Percentiles rank a stretch among this genome's conserved stretches.
Evolutionary conservation across 768 basidiomycete genomes (phyloP).

Genomic region (Leccinum subgranulosum): DNA sequence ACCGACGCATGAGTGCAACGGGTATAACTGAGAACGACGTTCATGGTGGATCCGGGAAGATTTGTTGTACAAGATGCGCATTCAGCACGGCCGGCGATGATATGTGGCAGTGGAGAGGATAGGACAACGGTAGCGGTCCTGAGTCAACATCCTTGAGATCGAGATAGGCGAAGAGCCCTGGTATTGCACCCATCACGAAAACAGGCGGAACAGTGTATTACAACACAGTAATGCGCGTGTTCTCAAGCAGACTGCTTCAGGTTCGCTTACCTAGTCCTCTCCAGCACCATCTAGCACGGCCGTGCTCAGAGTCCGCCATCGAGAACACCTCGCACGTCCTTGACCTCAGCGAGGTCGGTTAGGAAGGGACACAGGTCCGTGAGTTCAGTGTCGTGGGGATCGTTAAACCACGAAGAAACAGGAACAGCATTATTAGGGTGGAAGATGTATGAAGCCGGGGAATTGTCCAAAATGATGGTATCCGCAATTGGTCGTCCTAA

Average conservation of each 20-base stretch:
- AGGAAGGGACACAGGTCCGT: constrained; percentile 96
- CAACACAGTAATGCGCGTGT: constrained; percentile 25
- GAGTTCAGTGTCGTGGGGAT: constrained; percentile 96
- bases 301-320: constrained; percentile 70
- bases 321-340: constrained; percentile 89
- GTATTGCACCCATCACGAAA: constrained; percentile 31
- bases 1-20: constrained; percentile 26
- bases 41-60: constrained; percentile 8
- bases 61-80: constrained; percentile 25
- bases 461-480: constrained; percentile 98
- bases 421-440: constrained; percentile 99
- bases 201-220: constrained; percentile 27
- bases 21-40: constrained; percentile 22
- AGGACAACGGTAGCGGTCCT: background rate
- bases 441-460: constrained; percentile 98
- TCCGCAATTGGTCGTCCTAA: constrained; percentile 91
- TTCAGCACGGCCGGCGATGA: constrained; percentile 10
- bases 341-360: constrained; percentile 77
- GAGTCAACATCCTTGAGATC: constrained; percentile 11
- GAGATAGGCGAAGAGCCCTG: constrained; percentile 21
- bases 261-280: constrained; percentile 14
- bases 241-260: constrained; percentile 19
- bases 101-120: constrained; percentile 3
- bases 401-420: constrained; percentile 99
- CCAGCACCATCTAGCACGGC: constrained; percentile 17